Base-by-base conservation (phyloP, 1,284 basidiomycete genomes). In the Ceratobasidium sp. region DNA sequence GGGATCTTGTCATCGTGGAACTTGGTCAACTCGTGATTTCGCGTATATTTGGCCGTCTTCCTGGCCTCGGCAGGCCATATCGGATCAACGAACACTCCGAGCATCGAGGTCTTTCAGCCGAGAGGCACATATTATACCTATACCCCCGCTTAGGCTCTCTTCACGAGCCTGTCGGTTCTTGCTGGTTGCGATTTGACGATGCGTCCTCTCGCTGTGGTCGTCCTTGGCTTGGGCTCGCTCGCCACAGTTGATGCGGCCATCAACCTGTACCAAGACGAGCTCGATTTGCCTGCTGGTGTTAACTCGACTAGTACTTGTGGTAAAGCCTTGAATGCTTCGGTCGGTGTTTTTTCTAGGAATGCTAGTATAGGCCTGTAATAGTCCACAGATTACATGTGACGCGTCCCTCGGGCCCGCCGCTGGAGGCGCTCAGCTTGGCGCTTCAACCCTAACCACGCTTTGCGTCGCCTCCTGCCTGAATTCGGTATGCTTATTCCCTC, bases 381-480 rank as follows among this genome's bases (percentile, higher is more conserved):
- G n/a, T n/a, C n/a, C n/a, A n/a, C 34, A 61, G 58, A 61, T 61
- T n/a, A 34, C 58, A n/a, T 61, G 58, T 29, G 58, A 61, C 31
- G 16, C 22, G 31, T 61, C 58, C 31, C 31, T 61, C 34, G 58
- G 27, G 19, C 34, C 27, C 1, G 58, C 58, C 7, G 16, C 14
- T 14, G 58, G 16, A 11, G 58, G 58, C 58, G 58, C 27, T 11
- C 31, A 8, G 19, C 34, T 61, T 16, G 1, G 13, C 5, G 58
- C 58, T 14, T 8, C 58, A 61, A 61, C 58, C 9, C 39, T 61
- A 8, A 61, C 1, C 22, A 61, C 58, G 13, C 39, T 61, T 9
- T 61, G 58, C 58, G 58, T 61, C 19, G n/a, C 58, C 19, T 9
- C 58, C 11, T 61, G 58, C 58, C 22, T n/a, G 13, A 39, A 29